A percentile compares a stretch with the other conserved stretches of the same genome.
Conservation (phyloP, 2,329 filamentous ascomycete genomes). For the Aspergillus sp. region DNA sequence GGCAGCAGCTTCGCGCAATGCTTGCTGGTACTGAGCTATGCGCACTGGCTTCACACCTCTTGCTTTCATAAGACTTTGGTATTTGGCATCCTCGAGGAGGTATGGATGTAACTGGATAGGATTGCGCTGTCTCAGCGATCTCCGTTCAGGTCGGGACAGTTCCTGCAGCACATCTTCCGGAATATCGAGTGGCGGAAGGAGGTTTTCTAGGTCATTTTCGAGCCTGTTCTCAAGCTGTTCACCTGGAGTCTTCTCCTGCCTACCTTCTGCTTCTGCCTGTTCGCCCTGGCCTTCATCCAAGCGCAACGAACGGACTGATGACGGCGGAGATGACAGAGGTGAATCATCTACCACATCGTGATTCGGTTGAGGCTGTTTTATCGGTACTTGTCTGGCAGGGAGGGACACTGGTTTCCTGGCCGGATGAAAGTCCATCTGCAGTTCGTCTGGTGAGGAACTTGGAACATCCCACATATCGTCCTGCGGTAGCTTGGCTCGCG, state of each 20-base stretch:
- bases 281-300: conserved; percentile 2
- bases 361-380: conserved; percentile 1
- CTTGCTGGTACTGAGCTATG: conserved; percentile 15
- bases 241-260: not conserved
- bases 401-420: conserved; percentile 7
- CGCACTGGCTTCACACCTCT: conserved; percentile 38
- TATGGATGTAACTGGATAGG: conserved; percentile 44
- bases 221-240: not conserved
- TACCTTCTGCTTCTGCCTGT: too few relatives aligned
- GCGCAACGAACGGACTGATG: conserved; percentile 17
- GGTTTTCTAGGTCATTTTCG: conserved; percentile 8
- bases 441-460: conserved; percentile 30
- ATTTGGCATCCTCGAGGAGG: conserved; percentile 38
- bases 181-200: conserved; percentile 17
- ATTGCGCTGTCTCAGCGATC: conserved; percentile 37
- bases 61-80: conserved; percentile 32
- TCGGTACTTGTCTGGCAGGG: conserved; percentile 3
- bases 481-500: conserved; percentile 5
- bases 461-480: conserved; percentile 20
- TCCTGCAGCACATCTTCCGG: conserved; percentile 20
- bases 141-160: conserved; percentile 19
- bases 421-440: conserved; percentile 22
- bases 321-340: conserved; percentile 30
- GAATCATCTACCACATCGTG: conserved; percentile 19
- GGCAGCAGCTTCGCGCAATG: conserved; percentile 5